phyloP scores from a whole-genome alignment of 2,329 filamentous ascomycete species.

The Colletotrichum australisinense region DNA sequence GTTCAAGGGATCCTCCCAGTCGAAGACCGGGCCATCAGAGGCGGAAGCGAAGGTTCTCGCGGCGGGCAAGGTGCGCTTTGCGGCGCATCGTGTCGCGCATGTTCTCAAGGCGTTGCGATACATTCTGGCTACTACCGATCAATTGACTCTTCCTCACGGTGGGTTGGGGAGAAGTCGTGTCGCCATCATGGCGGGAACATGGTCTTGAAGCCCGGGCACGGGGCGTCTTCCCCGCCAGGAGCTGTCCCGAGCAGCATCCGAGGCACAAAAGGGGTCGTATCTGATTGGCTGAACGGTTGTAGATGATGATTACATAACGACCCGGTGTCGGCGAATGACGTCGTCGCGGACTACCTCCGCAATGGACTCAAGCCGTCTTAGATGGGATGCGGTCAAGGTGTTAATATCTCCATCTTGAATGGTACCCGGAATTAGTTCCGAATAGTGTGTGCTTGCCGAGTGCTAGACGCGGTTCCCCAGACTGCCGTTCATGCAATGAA shows the following conservation, averaged over 20 bases:
- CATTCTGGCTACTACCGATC: constrained; percentile 1
- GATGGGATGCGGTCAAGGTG: no score
- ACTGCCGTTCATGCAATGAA: not conserved
- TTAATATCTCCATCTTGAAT: not conserved
- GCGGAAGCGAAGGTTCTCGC: constrained; percentile 50
- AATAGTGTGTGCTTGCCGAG: not conserved
- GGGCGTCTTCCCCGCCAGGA: constrained; percentile 25
- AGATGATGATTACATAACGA: constrained; percentile 17
- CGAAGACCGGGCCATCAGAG: constrained; percentile 63
- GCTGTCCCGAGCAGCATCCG: constrained; percentile 32
- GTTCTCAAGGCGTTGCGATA: constrained; percentile 26
- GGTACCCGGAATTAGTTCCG: not conserved
- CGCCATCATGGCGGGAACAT: constrained; percentile 1
- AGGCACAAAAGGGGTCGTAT: constrained; percentile 3
- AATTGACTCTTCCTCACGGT: constrained; percentile 11
- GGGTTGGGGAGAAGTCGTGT: not conserved
- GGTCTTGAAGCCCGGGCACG: constrained; percentile 8
- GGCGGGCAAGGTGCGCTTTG: constrained; percentile 32
- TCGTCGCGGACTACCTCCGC: constrained; percentile 3
- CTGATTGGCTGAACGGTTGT: constrained; percentile 3
- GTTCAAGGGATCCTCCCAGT: constrained; percentile 92
- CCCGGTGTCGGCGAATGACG: constrained; percentile 32
- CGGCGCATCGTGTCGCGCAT: constrained; percentile 26
- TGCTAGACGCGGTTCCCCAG: not conserved
- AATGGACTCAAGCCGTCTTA: not conserved